Base-by-base conservation (phyloP, 495 filamentous ascomycete genomes). In the Penicillium parvum region DNA sequence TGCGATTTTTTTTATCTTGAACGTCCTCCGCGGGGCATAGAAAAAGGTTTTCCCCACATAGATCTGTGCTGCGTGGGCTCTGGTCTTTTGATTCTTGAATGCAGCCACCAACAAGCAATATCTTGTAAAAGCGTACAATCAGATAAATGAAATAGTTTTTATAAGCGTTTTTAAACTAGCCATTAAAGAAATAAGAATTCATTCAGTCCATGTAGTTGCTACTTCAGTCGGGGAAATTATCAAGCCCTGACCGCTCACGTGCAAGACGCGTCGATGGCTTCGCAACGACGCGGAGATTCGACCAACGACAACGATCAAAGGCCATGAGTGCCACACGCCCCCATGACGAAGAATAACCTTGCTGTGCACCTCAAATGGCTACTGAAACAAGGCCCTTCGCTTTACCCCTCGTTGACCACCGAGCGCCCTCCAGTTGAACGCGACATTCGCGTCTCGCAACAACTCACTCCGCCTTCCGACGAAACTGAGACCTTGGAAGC, bases 261-360 rank as follows among this genome's bases (percentile, higher is more conserved):
- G 57, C 40, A 17, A 35, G 40, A 58, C 57, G 57, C 57, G 57
- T 61, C 48, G 33, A 36, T 43, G 23, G 41, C 37, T 45, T 45
- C 56, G 47, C 40, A 49, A 60, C 50, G 39, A 47, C 36, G 29
- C 28, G 33, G 25, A 28, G 8, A 18, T 16, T 44, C 21, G 12
- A 45, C 19, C 43, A 32, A 55, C 32, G 17, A 42, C 41, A 32
- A 32, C 30, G 33, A 14, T 7, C 21, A 11, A 50, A 34, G 50
- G 55, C 45, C 50, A 71, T 71, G 67, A 55, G 41, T 42, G 53
- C 21, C 47, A 45, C 16, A 63, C 53, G 52, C 37, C 68, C 55
- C 63, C 65, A 77, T 77, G 74, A 76, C 74, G 58, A 75, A 60
- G 53, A 64, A 72, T 56, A 77, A 77, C 53, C 51, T 77, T 32